Base-by-base conservation (phyloP, 179 eudicot genomes). In the Dionaea muscipula region DNA sequence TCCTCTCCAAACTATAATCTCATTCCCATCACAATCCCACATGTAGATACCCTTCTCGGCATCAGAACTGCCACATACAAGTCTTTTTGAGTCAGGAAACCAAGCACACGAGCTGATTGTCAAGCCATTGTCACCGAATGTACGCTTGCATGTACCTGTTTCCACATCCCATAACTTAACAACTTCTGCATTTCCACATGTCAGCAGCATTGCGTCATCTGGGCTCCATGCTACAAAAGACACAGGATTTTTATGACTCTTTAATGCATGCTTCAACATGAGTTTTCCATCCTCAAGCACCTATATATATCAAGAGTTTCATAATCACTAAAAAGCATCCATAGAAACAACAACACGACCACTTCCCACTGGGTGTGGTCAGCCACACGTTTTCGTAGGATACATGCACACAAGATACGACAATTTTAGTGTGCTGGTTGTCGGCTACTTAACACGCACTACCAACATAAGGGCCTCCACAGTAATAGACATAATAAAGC, bases 221-320 rank as follows among this genome's bases (percentile, higher is more conserved):
- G 98, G 98, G 73, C 96, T 91, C 98, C 98, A 91, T 47, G 94
- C 64, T 35, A 91, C 86, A 63, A 74, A 87, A 36, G 93, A 86
- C 24, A 91, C 86, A 6, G 94, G 83, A 3, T 76, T 79, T 73
- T 82, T 66, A 73, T 91, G 98, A 74, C 88, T 77, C 25, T 56
- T 61, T 23, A 91, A 74, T 36, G 66, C 68, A 78, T 86, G 85
- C 39, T 69, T 80, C 48, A 74, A 64, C 12, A 63, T 64, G 55
- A 82, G 59, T 50, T 68, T 70, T 21, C 80, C 76, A 64, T 75
- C 81, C 43, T 72, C 78, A 66, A 63, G 72, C 47, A 86, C 94
- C 97, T 86, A 65, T 20, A 69, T 31, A 31, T 31, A 11, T 17
- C 26, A 54, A 53, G 26, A 37, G 51, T 45, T 57, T 26, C 65